Base-by-base conservation (phyloP, 2,329 filamentous ascomycete genomes). In the Elsinoe perseae region DNA sequence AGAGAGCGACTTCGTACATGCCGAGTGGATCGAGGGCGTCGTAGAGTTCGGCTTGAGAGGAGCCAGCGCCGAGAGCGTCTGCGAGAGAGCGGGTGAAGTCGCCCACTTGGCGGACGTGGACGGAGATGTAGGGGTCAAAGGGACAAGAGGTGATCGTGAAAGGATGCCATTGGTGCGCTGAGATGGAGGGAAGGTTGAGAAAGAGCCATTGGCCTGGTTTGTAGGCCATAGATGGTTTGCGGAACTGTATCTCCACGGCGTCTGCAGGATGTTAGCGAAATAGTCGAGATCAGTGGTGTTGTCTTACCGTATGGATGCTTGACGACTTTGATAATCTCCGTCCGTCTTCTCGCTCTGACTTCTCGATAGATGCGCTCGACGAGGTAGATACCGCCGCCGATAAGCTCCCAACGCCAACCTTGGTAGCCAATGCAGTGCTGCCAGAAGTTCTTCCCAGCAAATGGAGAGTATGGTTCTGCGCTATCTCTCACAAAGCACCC, bases 81-180 rank as follows among this genome's bases (percentile, higher is more conserved):
- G 90, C 93, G n/a, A 98, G 81, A n/a, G 86, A 83, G 59, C 84
- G 83, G 10, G 93, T 98, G 69, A 95, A 98, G 74, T 98, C 93
- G 63, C 93, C 93, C 5, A 97, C 92, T 75, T 97, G 93, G 50
- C 93, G 87, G 58, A 98, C 85, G 71, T 98, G 93, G 27, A 98
- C 81, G 36, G 89, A 95, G 62, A 97, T 83, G 68, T 97, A 97
- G 0, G 89, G 87, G 65, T 98, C 93, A 67, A 89, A 93, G 4
- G 93, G 93, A 73, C 93, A 98, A 8, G 93, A 97, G 2, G 93
- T 98, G 72, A 98, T 97, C 67, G 93, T 98, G 70, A 97, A 98
- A 1, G 93, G 93, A 73, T 98, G 93, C 93, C 93, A 98, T 75
- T 98, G 90, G 68, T 89, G 85, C 64, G 79, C 82, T 61, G 89